phyloP scores from a whole-genome alignment of 139 green algal genomes.

The Pseudopediastrum boryanum region DNA sequence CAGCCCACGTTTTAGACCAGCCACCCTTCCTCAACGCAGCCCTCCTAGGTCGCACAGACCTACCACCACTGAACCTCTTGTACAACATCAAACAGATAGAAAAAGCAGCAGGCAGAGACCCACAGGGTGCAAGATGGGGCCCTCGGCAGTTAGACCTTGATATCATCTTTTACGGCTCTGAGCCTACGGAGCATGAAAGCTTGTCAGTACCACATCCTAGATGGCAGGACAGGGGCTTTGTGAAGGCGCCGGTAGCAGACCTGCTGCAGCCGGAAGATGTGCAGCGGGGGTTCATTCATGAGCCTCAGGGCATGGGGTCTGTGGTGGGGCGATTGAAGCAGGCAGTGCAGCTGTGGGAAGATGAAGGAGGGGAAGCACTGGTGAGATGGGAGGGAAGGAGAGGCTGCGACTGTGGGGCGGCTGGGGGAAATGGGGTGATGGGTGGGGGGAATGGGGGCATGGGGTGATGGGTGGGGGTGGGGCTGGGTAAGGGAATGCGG shows the following conservation, averaged over 20 bases:
- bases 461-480: too few species aligned
- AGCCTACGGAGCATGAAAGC: constrained; percentile 37
- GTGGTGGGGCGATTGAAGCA: constrained; percentile 22
- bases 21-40: constrained; percentile 89
- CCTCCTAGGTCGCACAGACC: constrained; percentile 63
- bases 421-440: background rate
- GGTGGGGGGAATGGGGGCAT: background rate
- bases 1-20: constrained; percentile 87
- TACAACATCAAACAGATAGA: constrained; percentile 80
- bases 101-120: constrained; percentile 41
- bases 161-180: constrained; percentile 90
- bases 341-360: constrained; percentile 45
- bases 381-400: too few species aligned
- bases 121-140: constrained; percentile 67
- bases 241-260: constrained; percentile 80
- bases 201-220: constrained; percentile 82
- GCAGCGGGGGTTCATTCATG: constrained; percentile 8
- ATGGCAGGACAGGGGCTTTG: constrained; percentile 89
- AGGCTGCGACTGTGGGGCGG: too few species aligned
- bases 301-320: background rate
- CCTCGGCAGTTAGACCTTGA: constrained; percentile 95
- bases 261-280: constrained; percentile 41
- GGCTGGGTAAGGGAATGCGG: too few species aligned
- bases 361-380: constrained; percentile 49
- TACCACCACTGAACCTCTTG: constrained; percentile 70